Evolutionary conservation across 495 filamentous ascomycete species (phyloP), one percentile per base, ranked within the genome.

Genomic region (Evansstolkia leycettana): DNA sequence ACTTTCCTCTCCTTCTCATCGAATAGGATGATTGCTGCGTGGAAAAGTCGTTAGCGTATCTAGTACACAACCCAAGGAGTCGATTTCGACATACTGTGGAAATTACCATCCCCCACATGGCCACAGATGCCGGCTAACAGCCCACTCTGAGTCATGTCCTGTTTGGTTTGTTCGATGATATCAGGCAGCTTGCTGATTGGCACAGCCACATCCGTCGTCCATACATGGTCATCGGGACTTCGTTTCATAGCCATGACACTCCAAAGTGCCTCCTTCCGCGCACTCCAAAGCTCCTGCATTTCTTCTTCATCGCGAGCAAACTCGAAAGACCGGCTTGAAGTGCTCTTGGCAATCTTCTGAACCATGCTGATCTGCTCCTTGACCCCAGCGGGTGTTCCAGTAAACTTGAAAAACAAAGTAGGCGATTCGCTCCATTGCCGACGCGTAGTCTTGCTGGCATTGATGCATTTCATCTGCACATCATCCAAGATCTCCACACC

Each of bases 21-120:
- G 49, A 74, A 76, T 8, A 78, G 46, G 12, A 78, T 60, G 25
- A 75, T 70, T 3, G 73, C 66, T 68, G 38, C 12, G 5, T 29
- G 28, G 24, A 26, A 26, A 26, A 34, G 26, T 15, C 4, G 14
- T 38, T 16, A 29, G 13, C 27, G 15, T 10, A 13, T 9, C 16
- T 27, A 13, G 24, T n/a, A 23, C 16, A 9, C 8, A 37, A 27
- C 19, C 17, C 29, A 42, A 33, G 35, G 13, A 5, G 20, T 15
- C 28, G 20, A 34, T 23, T 23, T 16, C 3, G n/a, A 27, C 58
- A 57, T 54, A 75, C 70, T 56, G 38, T 77, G 73, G 42, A 78
- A 78, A 45, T 78, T 78, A 10, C 76, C 76, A 58, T 80, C 76
- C 10, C 76, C 76, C 12, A 79, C 75, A 54, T 80, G 76, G n/a